Evolutionary conservation across 1,284 basidiomycete species (phyloP).

Genomic region (Leccinum pallidistipes): DNA sequence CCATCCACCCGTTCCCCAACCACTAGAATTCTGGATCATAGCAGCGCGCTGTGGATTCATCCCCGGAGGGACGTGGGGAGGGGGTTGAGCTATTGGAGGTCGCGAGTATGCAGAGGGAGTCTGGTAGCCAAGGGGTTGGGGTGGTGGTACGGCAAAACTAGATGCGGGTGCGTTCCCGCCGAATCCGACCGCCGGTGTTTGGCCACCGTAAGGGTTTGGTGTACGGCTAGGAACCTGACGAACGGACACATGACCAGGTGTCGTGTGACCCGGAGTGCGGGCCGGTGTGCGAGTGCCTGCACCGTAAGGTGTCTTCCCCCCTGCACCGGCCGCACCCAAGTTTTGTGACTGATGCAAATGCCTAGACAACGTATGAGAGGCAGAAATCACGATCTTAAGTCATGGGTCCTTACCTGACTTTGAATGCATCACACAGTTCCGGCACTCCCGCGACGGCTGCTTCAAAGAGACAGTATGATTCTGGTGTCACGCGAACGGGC

Average conservation of each 20-base stretch:
- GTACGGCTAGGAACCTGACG: slow-evolving; percentile 64
- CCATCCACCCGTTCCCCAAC: slow-evolving; percentile 38
- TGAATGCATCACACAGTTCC: slow-evolving; percentile 94
- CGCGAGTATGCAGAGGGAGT: slow-evolving; percentile 52
- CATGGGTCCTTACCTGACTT: slow-evolving; percentile 65
- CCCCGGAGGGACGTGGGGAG: slow-evolving; percentile 45
- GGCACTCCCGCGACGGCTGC: slow-evolving; percentile 87
- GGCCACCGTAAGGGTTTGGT: slow-evolving; percentile 70
- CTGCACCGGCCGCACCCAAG: slow-evolving; percentile 51
- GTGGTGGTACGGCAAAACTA: slow-evolving; percentile 36
- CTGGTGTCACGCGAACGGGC: slow-evolving; percentile 88
- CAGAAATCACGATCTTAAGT: slow-evolving; percentile 1
- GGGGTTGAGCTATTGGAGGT: slow-evolving; percentile 44
- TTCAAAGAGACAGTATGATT: slow-evolving; percentile 88
- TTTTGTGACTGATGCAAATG: slow-evolving; percentile 83
- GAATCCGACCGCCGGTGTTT: slow-evolving; percentile 44
- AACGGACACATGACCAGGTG: slow-evolving; percentile 73
- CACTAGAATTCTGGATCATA: slow-evolving; percentile 49
- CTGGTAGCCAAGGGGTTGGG: slow-evolving; percentile 57
- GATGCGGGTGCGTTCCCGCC: slow-evolving; percentile 28
- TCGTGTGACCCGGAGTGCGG: slow-evolving; percentile 67
- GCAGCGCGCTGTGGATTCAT: slow-evolving; percentile 66
- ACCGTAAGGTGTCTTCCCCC: slow-evolving; percentile 80
- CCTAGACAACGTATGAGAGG: slow-evolving; percentile 37
- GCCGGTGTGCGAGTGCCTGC: slow-evolving; percentile 77